A percentile compares a stretch with the other conserved stretches of the same genome.
Evolutionary conservation across 1,139 yeast genomes (phyloP).

Genomic region (Magnusiomyces suaveolens): DNA sequence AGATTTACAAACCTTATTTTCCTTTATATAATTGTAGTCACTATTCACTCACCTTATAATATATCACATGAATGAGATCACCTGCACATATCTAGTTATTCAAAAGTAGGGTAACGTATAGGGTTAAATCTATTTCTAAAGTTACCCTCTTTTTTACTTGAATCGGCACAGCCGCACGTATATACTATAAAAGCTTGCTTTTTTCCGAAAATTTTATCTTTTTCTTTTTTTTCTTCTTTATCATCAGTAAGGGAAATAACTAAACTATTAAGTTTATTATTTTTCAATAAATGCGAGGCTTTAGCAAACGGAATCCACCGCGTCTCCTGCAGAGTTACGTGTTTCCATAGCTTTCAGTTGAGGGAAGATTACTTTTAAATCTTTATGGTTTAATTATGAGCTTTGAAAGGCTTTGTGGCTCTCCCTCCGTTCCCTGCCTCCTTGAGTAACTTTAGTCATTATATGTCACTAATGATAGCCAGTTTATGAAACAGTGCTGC

Average conservation of each 20-base stretch:
- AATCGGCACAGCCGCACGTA: not conserved
- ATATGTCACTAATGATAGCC: not conserved
- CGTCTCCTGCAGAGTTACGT: conserved; percentile 5
- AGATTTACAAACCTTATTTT: too few relatives aligned
- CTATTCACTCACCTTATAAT: too few relatives aligned
- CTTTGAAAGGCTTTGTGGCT: conserved; percentile 6
- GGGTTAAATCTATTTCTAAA: not conserved
- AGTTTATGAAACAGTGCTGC: not conserved
- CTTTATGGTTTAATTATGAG: too few relatives aligned
- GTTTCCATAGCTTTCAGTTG: conserved; percentile 6
- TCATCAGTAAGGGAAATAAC: conserved; percentile 3
- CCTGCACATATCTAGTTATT: too few relatives aligned
- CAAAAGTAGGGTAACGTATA: too few relatives aligned
- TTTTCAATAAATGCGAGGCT: conserved; percentile 4
- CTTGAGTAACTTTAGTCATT: not conserved
- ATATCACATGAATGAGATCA: too few relatives aligned
- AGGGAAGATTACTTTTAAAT: conserved; percentile 1
- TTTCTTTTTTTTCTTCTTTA: conserved; percentile 2
- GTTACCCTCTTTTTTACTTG: not conserved
- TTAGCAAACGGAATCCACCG: not conserved
- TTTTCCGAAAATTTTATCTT: not conserved
- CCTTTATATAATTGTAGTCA: too few relatives aligned
- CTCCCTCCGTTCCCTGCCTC: conserved; percentile 7
- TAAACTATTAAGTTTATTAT: not conserved
- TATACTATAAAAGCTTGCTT: not conserved